Base-by-base conservation (phyloP, 495 filamentous ascomycete species). In the Annulohypoxylon bovei region DNA sequence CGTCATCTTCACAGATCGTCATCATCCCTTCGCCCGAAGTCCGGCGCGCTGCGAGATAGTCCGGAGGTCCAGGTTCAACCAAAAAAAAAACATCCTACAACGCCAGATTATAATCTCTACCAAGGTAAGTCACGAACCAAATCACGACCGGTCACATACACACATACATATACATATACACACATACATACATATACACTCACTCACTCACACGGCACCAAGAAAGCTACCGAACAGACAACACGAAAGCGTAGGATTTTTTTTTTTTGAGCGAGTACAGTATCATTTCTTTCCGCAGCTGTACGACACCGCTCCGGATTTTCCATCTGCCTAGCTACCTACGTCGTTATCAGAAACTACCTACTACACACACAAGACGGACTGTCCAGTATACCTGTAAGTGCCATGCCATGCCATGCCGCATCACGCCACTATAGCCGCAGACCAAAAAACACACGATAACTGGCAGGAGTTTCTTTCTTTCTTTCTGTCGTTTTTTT, bases 11-110 rank as follows among this genome's bases (percentile, higher is more conserved):
- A 9, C 11, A n/a, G 46, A 6, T 28, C 2, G 49, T 28, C 42
- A 39, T 63, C 44, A 25, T 69, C 66, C 66, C 58, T 69, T 70
- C 37, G 28, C 30, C 67, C 67, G 54, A 70, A 60, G 52, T 70
- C 67, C 60, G 61, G 12, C 14, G 39, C 28, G 46, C 11, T 35
- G 25, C 9, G 53, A 59, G 18, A 54, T 59, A 59, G 54, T 65
- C 67, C 61, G 60, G 59, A 57, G 20, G 56, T 14, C 44, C 39
- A 12, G 27, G 12, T 6, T 30, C 9, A 1, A 30, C 4, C 3
- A 30, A 12, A 35, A 23, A 55, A 33, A 18, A 35, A 16, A 20
- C 14, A 46, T 20, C 40, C 7, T 22, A 6, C 14, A 5, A 18
- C 14, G 11, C 6, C 11, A 16, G 33, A 40, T 6, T 40, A n/a